Base-by-base conservation (phyloP, 2,329 filamentous ascomycete genomes). In the Ramularia collo-cygni region DNA sequence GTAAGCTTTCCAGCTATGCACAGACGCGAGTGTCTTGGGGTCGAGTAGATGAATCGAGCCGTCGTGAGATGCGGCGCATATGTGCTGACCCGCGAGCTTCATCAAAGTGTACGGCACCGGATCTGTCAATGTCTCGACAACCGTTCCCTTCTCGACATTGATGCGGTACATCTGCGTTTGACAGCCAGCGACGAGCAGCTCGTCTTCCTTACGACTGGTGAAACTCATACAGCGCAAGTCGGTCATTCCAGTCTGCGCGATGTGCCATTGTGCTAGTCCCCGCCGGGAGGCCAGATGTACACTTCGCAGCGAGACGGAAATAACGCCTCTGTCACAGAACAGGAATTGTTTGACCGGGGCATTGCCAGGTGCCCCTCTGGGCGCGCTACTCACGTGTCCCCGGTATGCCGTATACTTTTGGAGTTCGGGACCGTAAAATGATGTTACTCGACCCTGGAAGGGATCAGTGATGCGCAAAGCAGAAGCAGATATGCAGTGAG, bases 151-250 rank as follows among this genome's bases (percentile, higher is more conserved):
- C 28, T 81, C 77, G 33, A 82, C 68, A 53, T 83, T 79, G 38
- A 83, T 73, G 18, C 75, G 81, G 59, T 95, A 84, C 84, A 98
- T 94, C 35, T 75, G 76, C 40, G 83, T 76, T 64, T 98, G 92
- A 51, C 82, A 77, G 33, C 92, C 92, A 33, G 88, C 92, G 24
- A 90, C 85, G 14, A 98, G 69, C 42, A 98, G 81, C 57, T 94
- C 84, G 10, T 77, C 76, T 17, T 84, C 85, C 7, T 83, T 83
- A 57, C 88, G 88, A 18, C 85, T 88, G 1, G 87, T 93, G 60
- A 94, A 95, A 61, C 84, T 90, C 88, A 96, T 96, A 64, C 92
- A 96, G 53, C 80, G 79, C 49, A 98, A 69, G 58, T 95, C 86
- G 48, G 75, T 79, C 82, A 96, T 94, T 40, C 83, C 82, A 18